Percentiles rank a stretch among this genome's conserved stretches.
phyloP scores from a whole-genome alignment of 2,329 filamentous ascomycete species.

The Curvularia verruculosa region DNA sequence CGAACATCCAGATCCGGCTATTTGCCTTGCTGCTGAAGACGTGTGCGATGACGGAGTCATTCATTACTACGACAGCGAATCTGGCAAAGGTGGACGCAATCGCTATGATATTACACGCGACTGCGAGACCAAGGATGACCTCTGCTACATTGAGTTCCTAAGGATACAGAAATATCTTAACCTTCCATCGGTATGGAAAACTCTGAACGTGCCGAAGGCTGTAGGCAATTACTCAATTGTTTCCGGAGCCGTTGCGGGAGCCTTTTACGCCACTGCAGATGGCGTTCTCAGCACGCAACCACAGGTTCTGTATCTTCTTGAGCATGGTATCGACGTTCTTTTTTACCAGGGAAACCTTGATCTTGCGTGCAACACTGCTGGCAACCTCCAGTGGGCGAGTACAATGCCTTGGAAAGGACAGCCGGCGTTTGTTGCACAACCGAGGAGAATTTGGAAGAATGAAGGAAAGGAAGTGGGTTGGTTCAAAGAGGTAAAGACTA shows the following conservation, averaged over 20 bases:
- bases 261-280: slow-evolving; percentile 41
- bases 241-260: slow-evolving; percentile 30
- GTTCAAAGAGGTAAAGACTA: slow-evolving; percentile 45
- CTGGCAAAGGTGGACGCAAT: slow-evolving; percentile 49
- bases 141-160: slow-evolving; percentile 48
- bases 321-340: slow-evolving; percentile 47
- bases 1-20: slow-evolving; percentile 49
- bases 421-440: slow-evolving; percentile 49
- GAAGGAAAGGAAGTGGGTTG: slow-evolving; percentile 37
- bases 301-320: slow-evolving; percentile 45
- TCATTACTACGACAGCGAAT: slow-evolving; percentile 51
- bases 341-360: slow-evolving; percentile 52
- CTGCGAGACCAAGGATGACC: slow-evolving; percentile 44
- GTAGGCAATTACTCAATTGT: slow-evolving; percentile 41
- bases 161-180: slow-evolving; percentile 45
- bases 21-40: slow-evolving; percentile 47
- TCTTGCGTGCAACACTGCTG: slow-evolving; percentile 51
- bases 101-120: slow-evolving; percentile 53
- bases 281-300: slow-evolving; percentile 39
- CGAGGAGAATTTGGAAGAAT: slow-evolving; percentile 34
- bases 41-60: slow-evolving; percentile 51
- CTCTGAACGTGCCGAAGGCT: slow-evolving; percentile 42
- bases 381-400: slow-evolving; percentile 50
- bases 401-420: slow-evolving; percentile 54
- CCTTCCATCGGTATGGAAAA: slow-evolving; percentile 38